Conservation (phyloP, 768 basidiomycete genomes). For the Suillus discolor region DNA sequence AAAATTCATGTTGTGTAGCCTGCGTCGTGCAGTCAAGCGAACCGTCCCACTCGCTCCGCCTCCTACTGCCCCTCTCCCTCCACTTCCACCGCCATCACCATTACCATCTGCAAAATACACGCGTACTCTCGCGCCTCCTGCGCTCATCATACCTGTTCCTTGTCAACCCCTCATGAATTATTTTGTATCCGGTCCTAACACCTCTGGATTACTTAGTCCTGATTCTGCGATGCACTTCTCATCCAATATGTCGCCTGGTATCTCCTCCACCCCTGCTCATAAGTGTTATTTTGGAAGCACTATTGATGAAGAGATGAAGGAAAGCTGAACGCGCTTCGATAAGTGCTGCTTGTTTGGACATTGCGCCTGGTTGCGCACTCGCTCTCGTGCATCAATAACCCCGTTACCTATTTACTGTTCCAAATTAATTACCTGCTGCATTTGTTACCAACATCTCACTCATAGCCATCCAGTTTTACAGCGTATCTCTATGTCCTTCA, state of each 20-base stretch:
- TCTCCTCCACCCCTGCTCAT: conserved; percentile 16
- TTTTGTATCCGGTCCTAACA: conserved; percentile 8
- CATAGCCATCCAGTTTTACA: conserved; percentile 2
- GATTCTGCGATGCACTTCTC: conserved; percentile 16
- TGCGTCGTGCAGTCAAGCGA: conserved; percentile 41
- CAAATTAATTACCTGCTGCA: conserved; percentile 7
- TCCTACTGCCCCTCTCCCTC: conserved; percentile 32
- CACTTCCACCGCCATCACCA: conserved; percentile 27
- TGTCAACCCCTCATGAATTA: conserved; percentile 23
- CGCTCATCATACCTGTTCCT: conserved; percentile 18
- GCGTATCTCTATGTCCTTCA: background rate
- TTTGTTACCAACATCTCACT: background rate
- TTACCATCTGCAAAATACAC: conserved; percentile 23
- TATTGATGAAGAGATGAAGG: conserved; percentile 24
- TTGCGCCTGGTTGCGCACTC: conserved; percentile 3
- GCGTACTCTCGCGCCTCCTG: conserved; percentile 21
- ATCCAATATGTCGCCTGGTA: conserved; percentile 13
- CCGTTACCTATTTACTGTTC: conserved; percentile 2
- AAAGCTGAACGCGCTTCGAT: conserved; percentile 15
- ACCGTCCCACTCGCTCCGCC: conserved; percentile 29
- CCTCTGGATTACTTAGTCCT: conserved; percentile 13
- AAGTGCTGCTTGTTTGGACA: background rate
- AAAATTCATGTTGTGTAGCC: conserved; percentile 29
- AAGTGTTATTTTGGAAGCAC: conserved; percentile 8
- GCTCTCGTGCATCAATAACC: background rate